Percentiles rank a stretch among this genome's conserved stretches.
These are phyloP conservation scores for Trypanosoma melophagium DNA, from an alignment of 208 protist genomes.

Conservation along the genomic window DNA sequence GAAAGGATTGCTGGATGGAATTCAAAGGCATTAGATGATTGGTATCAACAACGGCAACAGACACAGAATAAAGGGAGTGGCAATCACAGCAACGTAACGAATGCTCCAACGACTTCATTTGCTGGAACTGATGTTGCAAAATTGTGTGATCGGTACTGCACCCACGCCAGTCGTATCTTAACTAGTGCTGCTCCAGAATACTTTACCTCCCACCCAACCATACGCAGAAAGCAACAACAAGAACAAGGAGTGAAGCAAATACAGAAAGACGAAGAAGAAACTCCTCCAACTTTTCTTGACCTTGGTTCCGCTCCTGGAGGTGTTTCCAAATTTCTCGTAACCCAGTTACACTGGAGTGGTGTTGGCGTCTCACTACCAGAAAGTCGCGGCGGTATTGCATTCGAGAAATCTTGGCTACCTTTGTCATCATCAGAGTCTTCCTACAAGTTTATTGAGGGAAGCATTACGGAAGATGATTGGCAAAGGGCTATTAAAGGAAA, in stretches of 20 bases:
- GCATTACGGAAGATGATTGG: constrained; percentile 23
- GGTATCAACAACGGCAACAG: constrained; percentile 46
- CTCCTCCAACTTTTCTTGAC: constrained; percentile 56
- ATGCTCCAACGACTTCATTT: constrained; percentile 40
- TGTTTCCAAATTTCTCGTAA: constrained; percentile 62
- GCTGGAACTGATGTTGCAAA: constrained; percentile 35
- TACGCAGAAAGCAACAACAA: neutral
- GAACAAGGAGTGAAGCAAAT: neutral
- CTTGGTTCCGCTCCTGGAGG: constrained; percentile 74
- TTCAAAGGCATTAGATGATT: constrained; percentile 55
- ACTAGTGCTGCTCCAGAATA: constrained; percentile 24
- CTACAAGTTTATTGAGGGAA: constrained; percentile 23
- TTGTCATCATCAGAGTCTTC: neutral
- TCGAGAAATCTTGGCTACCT: constrained; percentile 32
- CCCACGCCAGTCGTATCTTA: constrained; percentile 44
- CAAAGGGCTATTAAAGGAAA: constrained; percentile 14
- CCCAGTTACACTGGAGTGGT: constrained; percentile 61
- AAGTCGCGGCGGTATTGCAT: constrained; percentile 52
- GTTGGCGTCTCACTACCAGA: constrained; percentile 64
- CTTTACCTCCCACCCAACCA: constrained; percentile 14
- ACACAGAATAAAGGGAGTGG: neutral
- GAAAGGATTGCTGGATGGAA: constrained; percentile 64
- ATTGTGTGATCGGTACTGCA: constrained; percentile 57
- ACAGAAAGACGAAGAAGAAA: neutral
- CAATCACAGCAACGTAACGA: neutral